Evolutionary conservation across 768 basidiomycete species (phyloP), one percentile per base, ranked within the genome.

Genomic region (Hygrocybe punicea): DNA sequence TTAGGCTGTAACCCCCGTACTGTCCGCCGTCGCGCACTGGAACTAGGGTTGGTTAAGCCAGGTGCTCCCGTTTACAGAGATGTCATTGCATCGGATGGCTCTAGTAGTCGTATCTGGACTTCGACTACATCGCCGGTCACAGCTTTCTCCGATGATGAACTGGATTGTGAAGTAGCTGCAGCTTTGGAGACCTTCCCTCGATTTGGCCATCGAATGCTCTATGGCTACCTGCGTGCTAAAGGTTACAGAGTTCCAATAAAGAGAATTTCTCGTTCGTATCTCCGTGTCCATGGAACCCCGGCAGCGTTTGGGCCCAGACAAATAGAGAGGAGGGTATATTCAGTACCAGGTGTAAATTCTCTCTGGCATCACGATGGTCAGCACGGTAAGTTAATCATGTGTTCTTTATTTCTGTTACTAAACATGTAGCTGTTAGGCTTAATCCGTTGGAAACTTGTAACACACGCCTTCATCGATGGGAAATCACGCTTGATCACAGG

Each of bases 381-480:
- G 50, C 75, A 74, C 58, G 69, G 72, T 69, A 58, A 8, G 35
- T 33, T 54, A 56, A 29, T 8, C 29, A 29, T 8, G 8, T n/a
- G n/a, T n/a, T n/a, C 29, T 49, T 24, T 1, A 68, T 70, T n/a
- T 49, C 52, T 69, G 59, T 57, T 64, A 66, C 33, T 63, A 71
- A 21, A 66, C 16, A 59, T 53, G 47, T 24, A 4, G 23, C 23
- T 40, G 16, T 33, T 13, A 72, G 73, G 68, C 6, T 67, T 76
- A 11, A 77, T 77, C 50, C 58, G 51, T 2, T 77, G 66, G 64
- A 67, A 67, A 46, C 66, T 76, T 40, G 71, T 77, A 2, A 69
- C 72, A 2, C 77, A 78, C 60, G 71, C 68, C 1, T 77, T 76
- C 53, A 72, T 79, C 9, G 76, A 80, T 66, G 78, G 78, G 1